phyloP scores from a whole-genome alignment of 2,329 filamentous ascomycete genomes.

The Botryotinia convoluta region DNA sequence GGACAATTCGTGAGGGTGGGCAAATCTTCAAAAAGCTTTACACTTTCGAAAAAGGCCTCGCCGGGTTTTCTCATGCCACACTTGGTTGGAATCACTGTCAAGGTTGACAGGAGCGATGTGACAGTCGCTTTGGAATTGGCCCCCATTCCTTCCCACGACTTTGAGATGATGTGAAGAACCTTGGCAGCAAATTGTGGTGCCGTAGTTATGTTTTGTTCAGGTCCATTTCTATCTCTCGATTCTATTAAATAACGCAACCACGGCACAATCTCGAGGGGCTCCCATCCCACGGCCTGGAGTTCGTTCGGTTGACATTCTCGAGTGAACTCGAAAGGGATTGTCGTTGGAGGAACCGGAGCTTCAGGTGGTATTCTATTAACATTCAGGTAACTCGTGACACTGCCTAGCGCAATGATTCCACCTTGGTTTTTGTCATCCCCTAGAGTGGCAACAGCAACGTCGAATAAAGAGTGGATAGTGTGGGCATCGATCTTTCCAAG shows the following conservation, averaged over 20 bases:
- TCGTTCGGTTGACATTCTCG: constrained; percentile 64
- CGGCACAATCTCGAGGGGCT: constrained; percentile 75
- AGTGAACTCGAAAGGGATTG: constrained; percentile 82
- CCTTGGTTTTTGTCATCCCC: constrained; percentile 58
- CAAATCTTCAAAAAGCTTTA: constrained; percentile 91
- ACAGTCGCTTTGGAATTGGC: constrained; percentile 64
- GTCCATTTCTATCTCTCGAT: constrained; percentile 55
- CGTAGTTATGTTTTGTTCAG: constrained; percentile 67
- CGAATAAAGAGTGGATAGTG: constrained; percentile 68
- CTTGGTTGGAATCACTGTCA: constrained; percentile 85
- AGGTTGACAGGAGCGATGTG: constrained; percentile 59
- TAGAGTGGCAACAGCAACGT: constrained; percentile 74
- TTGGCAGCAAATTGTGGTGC: constrained; percentile 73
- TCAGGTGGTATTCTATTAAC: constrained; percentile 77
- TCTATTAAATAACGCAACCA: constrained; percentile 84
- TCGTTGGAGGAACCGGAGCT: constrained; percentile 75
- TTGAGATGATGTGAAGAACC: constrained; percentile 77
- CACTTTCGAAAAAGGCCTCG: constrained; percentile 90
- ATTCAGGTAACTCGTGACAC: constrained; percentile 72
- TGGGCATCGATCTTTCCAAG: constrained; percentile 68
- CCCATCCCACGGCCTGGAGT: constrained; percentile 81
- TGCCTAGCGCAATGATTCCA: constrained; percentile 72
- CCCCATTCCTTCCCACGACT: constrained; percentile 82
- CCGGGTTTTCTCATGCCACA: constrained; percentile 80
- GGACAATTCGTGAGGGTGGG: constrained; percentile 75